phyloP scores from a whole-genome alignment of 1,284 basidiomycete species.

The Fistulinella staudtii region DNA sequence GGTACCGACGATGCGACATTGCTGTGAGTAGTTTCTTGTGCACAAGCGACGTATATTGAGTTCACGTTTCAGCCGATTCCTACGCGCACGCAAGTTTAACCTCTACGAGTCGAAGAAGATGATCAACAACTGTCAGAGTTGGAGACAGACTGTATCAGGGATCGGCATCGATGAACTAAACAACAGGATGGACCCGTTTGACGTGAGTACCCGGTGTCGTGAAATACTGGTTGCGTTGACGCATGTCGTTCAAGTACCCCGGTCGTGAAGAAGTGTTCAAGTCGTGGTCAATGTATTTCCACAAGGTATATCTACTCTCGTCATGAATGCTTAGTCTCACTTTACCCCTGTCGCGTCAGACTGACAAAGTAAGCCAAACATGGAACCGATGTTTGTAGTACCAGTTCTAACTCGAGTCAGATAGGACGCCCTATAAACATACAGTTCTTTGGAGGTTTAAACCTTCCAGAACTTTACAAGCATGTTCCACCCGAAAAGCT shows the following conservation, averaged over 20 bases:
- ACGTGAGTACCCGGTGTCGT: conserved; percentile 40
- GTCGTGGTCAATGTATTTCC: conserved; percentile 71
- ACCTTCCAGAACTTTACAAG: conserved; percentile 59
- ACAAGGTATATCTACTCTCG: conserved; percentile 46
- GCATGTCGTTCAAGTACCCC: conserved; percentile 50
- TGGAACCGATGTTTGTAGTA: background rate
- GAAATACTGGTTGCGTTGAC: conserved; percentile 3
- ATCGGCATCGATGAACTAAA: conserved; percentile 59
- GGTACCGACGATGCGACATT: conserved; percentile 63
- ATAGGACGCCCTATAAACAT: conserved; percentile 67
- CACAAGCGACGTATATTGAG: background rate
- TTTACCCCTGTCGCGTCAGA: conserved; percentile 33
- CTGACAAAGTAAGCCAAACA: conserved; percentile 48
- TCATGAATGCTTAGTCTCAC: background rate
- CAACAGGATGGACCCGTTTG: conserved; percentile 53
- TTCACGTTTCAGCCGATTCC: conserved; percentile 51
- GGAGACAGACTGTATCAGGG: conserved; percentile 54
- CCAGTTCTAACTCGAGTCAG: conserved; percentile 31
- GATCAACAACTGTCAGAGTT: conserved; percentile 56
- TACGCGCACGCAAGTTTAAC: conserved; percentile 61
- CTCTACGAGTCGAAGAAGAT: conserved; percentile 52
- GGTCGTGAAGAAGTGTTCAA: conserved; percentile 64
- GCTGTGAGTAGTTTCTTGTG: conserved; percentile 38
- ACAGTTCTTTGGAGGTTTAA: conserved; percentile 56
- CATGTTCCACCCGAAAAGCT: conserved; percentile 57